Evolutionary conservation across 768 basidiomycete species (phyloP).

Genomic region (Cystoderma amianthinum): DNA sequence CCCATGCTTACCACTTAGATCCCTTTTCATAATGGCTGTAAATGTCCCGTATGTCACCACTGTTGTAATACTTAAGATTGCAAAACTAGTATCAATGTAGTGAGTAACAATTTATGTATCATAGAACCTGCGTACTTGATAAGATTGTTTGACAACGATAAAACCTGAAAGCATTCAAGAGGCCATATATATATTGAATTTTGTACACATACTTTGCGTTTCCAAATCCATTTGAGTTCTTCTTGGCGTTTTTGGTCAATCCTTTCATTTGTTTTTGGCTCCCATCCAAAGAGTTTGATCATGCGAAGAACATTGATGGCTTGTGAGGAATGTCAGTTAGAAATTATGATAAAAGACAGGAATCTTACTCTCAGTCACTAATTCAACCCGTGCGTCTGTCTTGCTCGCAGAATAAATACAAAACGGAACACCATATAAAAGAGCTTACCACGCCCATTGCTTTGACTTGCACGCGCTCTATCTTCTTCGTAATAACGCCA

Average conservation of each 20-base stretch:
- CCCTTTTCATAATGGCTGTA: constrained; percentile 25
- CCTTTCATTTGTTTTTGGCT: constrained; percentile 46
- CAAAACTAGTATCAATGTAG: neutral
- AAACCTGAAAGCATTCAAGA: constrained; percentile 8
- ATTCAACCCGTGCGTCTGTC: constrained; percentile 18
- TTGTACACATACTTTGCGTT: constrained; percentile 18
- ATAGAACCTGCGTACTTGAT: neutral
- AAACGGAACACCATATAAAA: neutral
- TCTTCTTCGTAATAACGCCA: neutral
- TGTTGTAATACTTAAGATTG: constrained; percentile 56
- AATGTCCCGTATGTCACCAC: constrained; percentile 54
- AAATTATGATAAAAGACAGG: neutral
- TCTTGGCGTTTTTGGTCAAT: constrained; percentile 54
- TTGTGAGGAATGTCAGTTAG: constrained; percentile 11
- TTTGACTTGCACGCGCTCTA: neutral
- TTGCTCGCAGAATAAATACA: neutral
- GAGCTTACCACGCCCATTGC: neutral
- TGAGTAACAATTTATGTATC: neutral
- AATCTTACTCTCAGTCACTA: constrained; percentile 48
- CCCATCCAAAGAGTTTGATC: constrained; percentile 72
- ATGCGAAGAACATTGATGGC: constrained; percentile 56
- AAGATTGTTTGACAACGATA: neutral
- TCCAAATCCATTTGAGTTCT: constrained; percentile 54
- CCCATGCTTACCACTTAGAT: constrained; percentile 13
- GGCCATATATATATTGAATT: constrained; percentile 12